Base-by-base conservation (phyloP, 257 asterid genomes). In the Petunia secreta region DNA sequence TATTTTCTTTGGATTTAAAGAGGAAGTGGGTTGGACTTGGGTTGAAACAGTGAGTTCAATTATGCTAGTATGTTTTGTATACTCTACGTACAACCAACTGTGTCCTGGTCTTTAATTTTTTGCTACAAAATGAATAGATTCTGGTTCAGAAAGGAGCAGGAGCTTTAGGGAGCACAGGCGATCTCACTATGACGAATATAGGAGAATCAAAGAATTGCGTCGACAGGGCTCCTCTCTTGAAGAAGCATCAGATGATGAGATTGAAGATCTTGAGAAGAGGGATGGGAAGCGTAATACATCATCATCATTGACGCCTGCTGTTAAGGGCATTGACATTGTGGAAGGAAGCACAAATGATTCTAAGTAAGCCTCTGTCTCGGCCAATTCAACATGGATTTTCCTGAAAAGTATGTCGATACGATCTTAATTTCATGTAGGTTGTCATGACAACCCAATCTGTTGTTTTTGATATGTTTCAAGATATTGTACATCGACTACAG, bases 101-200 rank as follows among this genome's bases (percentile, higher is more conserved):
- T 48, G 0, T 5, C 41, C 43, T 10, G 41, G 6, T 48, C 77
- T 34, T 62, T 78, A 14, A 62, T 38, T 50, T 43, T 59, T 2
- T 77, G n/a, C 54, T 58, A 4, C 80, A 37, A 57, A 41, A n/a
- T 50, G 48, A 55, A 59, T 41, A 77, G 97, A 79, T 54, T 63
- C 86, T 60, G 92, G 79, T 83, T 78, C 78, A 4, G 97, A 88
- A 87, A 90, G 88, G 80, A 87, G 90, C 81, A 86, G 75, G 85
- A 84, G 82, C 94, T 94, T 94, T 75, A 86, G 86, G 87, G 98
- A 91, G 90, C 97, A 89, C 15, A 87, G 98, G 83, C 91, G 91
- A 81, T 96, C 88, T 76, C 98, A 94, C 85, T 94, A 94, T 64
- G 96, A 94, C 8, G 98, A 94, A 89, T 94, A 89, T 83, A 91